A percentile compares a stretch with the other conserved stretches of the same genome.
phyloP scores from a whole-genome alignment of 306 rosid genomes.

The Sicyos edulis region DNA sequence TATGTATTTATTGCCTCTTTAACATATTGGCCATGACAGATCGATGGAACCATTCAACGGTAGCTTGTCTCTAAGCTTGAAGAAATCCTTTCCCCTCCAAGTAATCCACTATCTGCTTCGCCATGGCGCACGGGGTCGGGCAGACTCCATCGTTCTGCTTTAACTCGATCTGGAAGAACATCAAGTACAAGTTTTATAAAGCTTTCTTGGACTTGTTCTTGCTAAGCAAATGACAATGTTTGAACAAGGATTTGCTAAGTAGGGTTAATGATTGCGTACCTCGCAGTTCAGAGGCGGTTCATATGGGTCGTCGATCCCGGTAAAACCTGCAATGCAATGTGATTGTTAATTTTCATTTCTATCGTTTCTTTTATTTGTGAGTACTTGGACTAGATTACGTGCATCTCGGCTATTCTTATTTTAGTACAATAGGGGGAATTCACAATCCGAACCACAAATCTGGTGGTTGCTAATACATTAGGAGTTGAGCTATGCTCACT shows the following conservation, averaged over 20 bases:
- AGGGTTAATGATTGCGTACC: constrained; percentile 31
- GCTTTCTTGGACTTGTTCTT: not conserved
- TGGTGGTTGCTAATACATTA: no score
- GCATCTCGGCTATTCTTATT: no score
- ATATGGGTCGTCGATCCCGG: constrained; percentile 85
- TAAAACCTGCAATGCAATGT: constrained; percentile 50
- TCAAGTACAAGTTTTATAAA: not conserved
- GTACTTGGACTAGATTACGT: no score
- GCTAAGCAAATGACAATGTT: not conserved
- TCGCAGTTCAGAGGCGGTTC: constrained; percentile 72
- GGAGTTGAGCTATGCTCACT: no score
- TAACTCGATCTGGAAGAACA: constrained; percentile 46
- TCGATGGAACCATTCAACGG: not conserved
- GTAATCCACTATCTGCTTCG: constrained; percentile 56
- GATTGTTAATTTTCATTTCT: not conserved
- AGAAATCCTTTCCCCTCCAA: constrained; percentile 69
- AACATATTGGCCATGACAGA: not conserved
- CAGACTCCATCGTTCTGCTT: constrained; percentile 46
- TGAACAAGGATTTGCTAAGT: not conserved
- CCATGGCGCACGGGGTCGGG: constrained; percentile 51
- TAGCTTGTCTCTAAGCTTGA: constrained; percentile 26
- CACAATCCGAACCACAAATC: no score
- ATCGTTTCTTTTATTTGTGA: not conserved
- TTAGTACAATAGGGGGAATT: no score
- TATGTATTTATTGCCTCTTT: constrained; percentile 7